A percentile compares a stretch with the other conserved stretches of the same genome.
Conservation (phyloP, 164 flowering plant species). For the Nymphaea thermarum region DNA sequence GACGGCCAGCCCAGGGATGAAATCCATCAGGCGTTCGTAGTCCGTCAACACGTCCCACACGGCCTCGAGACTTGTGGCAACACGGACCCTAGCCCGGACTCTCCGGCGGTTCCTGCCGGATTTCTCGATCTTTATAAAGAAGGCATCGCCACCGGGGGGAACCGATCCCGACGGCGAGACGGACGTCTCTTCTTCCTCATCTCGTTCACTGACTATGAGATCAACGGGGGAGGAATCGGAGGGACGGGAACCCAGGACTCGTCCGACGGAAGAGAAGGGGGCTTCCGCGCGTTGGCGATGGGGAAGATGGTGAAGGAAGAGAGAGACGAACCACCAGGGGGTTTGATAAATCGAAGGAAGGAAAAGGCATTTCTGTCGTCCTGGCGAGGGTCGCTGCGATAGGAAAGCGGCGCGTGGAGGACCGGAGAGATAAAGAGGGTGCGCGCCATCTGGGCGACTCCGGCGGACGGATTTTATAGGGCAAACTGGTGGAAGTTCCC, state of each 20-base stretch:
- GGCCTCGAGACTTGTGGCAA: slow-evolving; percentile 37
- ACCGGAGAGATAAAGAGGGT: background rate
- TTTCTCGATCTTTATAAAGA: slow-evolving; percentile 31
- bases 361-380: background rate
- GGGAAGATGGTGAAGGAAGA: background rate
- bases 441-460: background rate
- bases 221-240: background rate
- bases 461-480: background rate
- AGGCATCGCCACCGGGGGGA: background rate
- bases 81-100: slow-evolving; percentile 30
- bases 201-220: background rate
- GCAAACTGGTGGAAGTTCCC: too few species aligned
- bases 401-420: background rate
- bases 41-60: slow-evolving; percentile 63
- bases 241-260: background rate
- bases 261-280: background rate
- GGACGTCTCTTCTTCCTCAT: slow-evolving; percentile 1
- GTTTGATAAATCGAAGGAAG: background rate
- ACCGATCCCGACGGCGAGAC: background rate
- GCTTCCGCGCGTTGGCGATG: background rate
- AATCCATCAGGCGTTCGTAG: slow-evolving; percentile 55
- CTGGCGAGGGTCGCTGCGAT: background rate
- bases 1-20: slow-evolving; percentile 60
- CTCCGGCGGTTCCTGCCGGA: slow-evolving; percentile 40
- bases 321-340: background rate